Base-by-base conservation (phyloP, 371 early-diverging fungal species). In the Apophysomyces elegans region DNA sequence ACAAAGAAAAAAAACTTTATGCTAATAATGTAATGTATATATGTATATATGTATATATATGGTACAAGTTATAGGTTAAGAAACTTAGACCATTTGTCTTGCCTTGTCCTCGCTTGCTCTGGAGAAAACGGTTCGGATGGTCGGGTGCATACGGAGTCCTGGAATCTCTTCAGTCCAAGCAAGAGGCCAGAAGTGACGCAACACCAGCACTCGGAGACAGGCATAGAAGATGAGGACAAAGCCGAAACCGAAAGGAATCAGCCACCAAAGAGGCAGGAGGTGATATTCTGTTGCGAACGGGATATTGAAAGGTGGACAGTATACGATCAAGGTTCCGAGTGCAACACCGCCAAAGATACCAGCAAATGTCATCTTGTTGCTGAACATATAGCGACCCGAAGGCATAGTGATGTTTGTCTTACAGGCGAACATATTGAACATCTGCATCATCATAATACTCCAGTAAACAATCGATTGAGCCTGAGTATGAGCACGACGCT, bases 341-440 rank as follows among this genome's bases (percentile, higher is more conserved):
- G 70, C 70, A 35, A 74, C 73, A 35, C 94, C 96, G 43, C 73
- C 75, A 54, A 82, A 18, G 39, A 94, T 72, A 46, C 92, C 89
- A 63, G 73, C 56, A 73, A 91, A 96, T 7, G 87, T 90, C 11
- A 73, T 72, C 39, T 69, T 66, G 87, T 97, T 97, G 43, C 86
- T 76, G 76, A 96, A 88, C 89, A 95, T 91, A 78, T 88, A 91
- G 57, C 67, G 70, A 26, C 95, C 93, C 14, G 74, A 36, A 9
- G 77, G 77, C 58, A 91, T 72, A 4, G 86, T 78, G 66, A 88
- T 83, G 11, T 89, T 80, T 41, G 90, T 86, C 84, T 98, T 98
- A 83, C 95, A 93, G 32, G 93, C 90, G 74, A 97, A 95, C 82
- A 95, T 72, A 80, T 97, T 98, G 86, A 93, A 96, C 70, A 90